Conservation (phyloP, 306 rosid genomes). For the Malus asiatica region DNA sequence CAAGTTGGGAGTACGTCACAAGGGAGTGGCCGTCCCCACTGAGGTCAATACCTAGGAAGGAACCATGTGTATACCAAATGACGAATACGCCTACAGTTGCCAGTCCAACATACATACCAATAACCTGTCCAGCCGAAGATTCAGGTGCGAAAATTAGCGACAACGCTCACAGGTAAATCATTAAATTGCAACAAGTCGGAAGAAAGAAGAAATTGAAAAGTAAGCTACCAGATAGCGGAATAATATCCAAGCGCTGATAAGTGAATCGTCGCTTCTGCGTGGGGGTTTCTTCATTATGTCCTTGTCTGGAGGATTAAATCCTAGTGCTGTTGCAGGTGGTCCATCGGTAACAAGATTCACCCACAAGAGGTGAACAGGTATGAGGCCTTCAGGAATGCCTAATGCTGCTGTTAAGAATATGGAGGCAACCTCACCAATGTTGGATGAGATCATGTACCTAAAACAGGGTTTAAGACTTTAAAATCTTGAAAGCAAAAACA, state of each 20-base stretch:
- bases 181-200: background rate
- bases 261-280: constrained; percentile 60
- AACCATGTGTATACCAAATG: constrained; percentile 63
- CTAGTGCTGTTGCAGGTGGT: constrained; percentile 84
- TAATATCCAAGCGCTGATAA: constrained; percentile 67
- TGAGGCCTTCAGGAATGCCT: constrained; percentile 82
- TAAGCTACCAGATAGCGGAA: constrained; percentile 69
- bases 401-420: constrained; percentile 79
- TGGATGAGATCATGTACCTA: constrained; percentile 91
- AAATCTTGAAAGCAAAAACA: background rate
- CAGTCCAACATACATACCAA: constrained; percentile 68
- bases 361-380: constrained; percentile 78
- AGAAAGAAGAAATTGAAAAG: background rate
- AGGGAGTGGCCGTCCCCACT: constrained; percentile 65
- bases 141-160: background rate
- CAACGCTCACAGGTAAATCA: background rate
- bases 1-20: constrained; percentile 65
- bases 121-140: constrained; percentile 36
- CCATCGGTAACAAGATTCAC: constrained; percentile 90
- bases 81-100: constrained; percentile 82
- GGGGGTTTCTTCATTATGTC: constrained; percentile 88
- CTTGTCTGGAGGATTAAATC: constrained; percentile 77
- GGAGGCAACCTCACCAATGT: constrained; percentile 77
- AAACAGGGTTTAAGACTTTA: background rate
- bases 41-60: constrained; percentile 75